Conservation (phyloP, 192 early-diverging fungal species). For the Rhizoclosmatium sp. region DNA sequence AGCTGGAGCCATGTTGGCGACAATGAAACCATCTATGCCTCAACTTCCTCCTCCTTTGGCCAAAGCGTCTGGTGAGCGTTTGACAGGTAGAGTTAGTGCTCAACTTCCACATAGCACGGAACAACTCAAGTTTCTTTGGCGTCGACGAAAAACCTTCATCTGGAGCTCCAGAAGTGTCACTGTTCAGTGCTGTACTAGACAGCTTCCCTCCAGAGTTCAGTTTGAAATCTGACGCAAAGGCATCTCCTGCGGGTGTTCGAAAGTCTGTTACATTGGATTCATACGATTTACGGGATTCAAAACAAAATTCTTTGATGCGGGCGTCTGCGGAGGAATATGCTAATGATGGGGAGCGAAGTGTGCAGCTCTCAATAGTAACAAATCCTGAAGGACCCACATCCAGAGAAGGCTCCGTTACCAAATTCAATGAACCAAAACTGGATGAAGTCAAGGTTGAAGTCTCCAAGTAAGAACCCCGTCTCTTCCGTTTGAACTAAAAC, state of each 20-base stretch:
- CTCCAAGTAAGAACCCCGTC: neutral
- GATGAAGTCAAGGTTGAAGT: neutral
- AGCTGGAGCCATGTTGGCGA: slow-evolving; percentile 4
- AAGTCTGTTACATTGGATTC: neutral
- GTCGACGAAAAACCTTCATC: neutral
- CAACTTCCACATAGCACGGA: neutral
- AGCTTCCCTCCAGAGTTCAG: slow-evolving; percentile 12
- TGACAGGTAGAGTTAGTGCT: neutral
- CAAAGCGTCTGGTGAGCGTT: neutral
- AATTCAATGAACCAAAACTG: neutral
- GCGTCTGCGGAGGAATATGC: neutral
- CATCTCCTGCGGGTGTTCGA: slow-evolving; percentile 2
- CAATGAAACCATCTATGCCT: neutral
- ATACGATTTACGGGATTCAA: slow-evolving; percentile 22
- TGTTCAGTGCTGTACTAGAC: slow-evolving; percentile 32
- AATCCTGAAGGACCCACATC: neutral
- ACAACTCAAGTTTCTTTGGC: slow-evolving; percentile 3
- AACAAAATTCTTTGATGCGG: neutral
- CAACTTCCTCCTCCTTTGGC: slow-evolving; percentile 3
- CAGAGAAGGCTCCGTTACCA: neutral
- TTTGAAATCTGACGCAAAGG: neutral
- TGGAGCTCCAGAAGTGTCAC: slow-evolving; percentile 18
- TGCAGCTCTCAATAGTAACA: neutral
- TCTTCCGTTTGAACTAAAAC: no score
- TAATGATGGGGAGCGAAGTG: neutral